Conservation (phyloP, 306 rosid species). For the Prinsepia uniflora region DNA sequence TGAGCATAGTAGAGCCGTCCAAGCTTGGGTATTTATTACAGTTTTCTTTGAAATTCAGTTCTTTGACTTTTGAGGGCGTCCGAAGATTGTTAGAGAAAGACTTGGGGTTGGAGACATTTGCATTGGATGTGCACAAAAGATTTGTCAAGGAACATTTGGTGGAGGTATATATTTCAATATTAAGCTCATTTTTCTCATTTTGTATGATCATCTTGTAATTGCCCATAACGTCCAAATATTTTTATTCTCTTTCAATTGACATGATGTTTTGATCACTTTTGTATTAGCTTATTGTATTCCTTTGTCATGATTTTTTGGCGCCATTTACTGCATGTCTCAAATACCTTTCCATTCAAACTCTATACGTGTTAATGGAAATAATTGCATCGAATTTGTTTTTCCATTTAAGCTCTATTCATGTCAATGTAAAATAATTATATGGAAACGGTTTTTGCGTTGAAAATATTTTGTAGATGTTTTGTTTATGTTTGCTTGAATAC, state of each 20-base stretch:
- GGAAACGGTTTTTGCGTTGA: background rate
- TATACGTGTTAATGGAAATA: background rate
- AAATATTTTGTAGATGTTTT: background rate
- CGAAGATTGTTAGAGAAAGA: conserved; percentile 92
- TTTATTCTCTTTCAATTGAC: background rate
- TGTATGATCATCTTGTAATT: background rate
- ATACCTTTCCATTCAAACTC: background rate
- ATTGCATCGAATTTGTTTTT: background rate
- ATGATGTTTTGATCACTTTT: background rate
- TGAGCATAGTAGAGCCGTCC: conserved; percentile 1
- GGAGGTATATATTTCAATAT: conserved; percentile 43
- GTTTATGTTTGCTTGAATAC: background rate
- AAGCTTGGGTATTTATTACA: background rate
- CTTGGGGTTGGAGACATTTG: conserved; percentile 52
- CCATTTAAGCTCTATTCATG: background rate
- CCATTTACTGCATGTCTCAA: background rate
- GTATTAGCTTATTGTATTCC: background rate
- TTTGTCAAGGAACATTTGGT: conserved; percentile 69
- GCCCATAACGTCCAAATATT: background rate
- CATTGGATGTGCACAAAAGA: conserved; percentile 80
- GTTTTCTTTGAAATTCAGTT: conserved; percentile 49
- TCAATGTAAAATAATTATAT: background rate
- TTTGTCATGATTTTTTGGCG: background rate
- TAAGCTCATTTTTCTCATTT: conserved; percentile 7
- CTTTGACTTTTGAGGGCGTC: conserved; percentile 86